Conservation (phyloP, 345 rosid genomes). For the Brassica napus region DNA sequence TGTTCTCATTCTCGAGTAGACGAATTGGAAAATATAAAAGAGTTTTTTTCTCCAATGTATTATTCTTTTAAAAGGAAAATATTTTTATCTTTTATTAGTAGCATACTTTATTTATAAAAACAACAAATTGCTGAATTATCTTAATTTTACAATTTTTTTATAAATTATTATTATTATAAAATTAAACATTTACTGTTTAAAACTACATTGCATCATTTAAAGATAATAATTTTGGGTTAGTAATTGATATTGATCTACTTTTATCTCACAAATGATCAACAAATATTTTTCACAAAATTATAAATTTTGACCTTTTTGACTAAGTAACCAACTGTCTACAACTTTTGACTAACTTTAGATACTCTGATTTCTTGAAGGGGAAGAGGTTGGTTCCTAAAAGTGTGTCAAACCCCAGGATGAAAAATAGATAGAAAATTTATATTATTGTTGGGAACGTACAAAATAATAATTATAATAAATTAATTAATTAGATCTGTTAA, state of each 20-base stretch:
- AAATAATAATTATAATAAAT: too few species aligned
- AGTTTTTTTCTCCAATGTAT: not conserved
- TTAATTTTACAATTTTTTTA: not conserved
- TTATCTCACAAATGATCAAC: not conserved
- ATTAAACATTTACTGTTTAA: not conserved
- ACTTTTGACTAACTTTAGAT: not conserved
- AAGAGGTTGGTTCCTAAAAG: not conserved
- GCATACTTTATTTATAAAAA: not conserved
- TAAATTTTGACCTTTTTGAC: not conserved
- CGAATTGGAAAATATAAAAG: not conserved
- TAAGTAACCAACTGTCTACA: not conserved
- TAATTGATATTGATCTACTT: not conserved
- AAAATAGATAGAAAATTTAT: not conserved
- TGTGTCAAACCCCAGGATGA: not conserved
- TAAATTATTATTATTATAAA: not conserved
- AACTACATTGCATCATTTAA: not conserved
- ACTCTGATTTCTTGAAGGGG: not conserved
- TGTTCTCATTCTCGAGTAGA: not conserved
- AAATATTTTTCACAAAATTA: not conserved
- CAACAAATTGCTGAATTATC: not conserved
- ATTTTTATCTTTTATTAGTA: not conserved
- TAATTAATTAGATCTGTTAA: not conserved
- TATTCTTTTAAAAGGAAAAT: not conserved
- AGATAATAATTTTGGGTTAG: not conserved
- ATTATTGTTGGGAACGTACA: not conserved